These are phyloP conservation scores for Staphylotrichum tortipilum DNA, from an alignment of 495 filamentous ascomycete species.

Conservation along the genomic window DNA sequence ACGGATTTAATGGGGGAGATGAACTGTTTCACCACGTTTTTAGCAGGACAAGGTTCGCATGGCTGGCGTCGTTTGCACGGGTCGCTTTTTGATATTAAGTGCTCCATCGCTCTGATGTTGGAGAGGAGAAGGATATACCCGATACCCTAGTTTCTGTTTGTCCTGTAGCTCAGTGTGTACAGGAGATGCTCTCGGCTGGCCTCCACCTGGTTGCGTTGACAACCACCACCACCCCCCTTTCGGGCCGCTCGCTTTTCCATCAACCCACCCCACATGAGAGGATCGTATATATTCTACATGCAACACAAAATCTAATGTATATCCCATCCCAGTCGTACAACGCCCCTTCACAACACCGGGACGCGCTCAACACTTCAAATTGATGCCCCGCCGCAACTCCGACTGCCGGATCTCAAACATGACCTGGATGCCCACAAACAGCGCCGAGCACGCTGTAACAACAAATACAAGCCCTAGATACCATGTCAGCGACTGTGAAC, in stretches of 20 bases:
- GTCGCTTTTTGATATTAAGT: not conserved
- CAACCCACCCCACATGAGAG: not conserved
- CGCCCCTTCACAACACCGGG: too few species aligned
- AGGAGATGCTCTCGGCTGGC: not conserved
- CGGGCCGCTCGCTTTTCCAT: too few species aligned
- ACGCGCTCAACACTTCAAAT: slow-evolving; percentile 80
- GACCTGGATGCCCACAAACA: slow-evolving; percentile 83
- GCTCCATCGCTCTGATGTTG: not conserved
- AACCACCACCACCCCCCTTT: too few species aligned
- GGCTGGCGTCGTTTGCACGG: not conserved
- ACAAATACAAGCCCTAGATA: slow-evolving; percentile 61
- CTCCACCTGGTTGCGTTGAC: too few species aligned
- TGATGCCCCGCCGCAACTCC: slow-evolving; percentile 72
- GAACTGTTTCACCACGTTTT: not conserved
- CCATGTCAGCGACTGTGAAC: slow-evolving; percentile 8
- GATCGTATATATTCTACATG: not conserved
- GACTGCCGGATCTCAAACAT: slow-evolving; percentile 94
- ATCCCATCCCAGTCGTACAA: not conserved
- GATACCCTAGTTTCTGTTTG: not conserved
- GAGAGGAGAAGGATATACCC: slow-evolving; percentile 7
- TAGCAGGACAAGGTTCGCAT: not conserved
- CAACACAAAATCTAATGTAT: not conserved
- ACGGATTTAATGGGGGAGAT: too few species aligned
- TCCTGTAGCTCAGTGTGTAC: not conserved
- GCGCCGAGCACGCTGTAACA: slow-evolving; percentile 51